phyloP scores from a whole-genome alignment of 768 basidiomycete species.

The Vishniacozyma victoriae region DNA sequence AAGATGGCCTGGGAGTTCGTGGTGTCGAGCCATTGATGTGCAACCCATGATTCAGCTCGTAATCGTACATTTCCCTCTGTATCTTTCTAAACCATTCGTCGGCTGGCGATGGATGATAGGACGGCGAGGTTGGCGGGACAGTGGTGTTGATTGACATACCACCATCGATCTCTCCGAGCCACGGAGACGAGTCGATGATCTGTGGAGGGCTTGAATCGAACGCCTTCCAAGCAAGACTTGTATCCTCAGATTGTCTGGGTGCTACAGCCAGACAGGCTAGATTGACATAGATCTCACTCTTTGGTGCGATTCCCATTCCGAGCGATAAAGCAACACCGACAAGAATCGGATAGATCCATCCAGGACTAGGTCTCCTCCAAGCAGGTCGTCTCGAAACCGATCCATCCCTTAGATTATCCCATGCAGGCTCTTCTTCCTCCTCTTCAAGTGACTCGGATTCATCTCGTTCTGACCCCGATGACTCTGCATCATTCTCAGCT shows the following conservation, averaged over 20 bases:
- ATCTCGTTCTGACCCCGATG: too few species aligned
- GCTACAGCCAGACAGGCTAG: slow-evolving; percentile 45
- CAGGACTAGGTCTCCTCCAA: slow-evolving; percentile 31
- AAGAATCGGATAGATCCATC: slow-evolving; percentile 40
- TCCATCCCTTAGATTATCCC: slow-evolving; percentile 19
- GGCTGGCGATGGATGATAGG: slow-evolving; percentile 14
- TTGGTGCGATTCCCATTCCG: slow-evolving; percentile 42
- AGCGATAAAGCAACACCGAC: slow-evolving; percentile 29
- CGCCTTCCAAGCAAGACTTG: background rate
- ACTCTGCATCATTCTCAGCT: slow-evolving; percentile 1
- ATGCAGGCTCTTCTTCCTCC: slow-evolving; percentile 9
- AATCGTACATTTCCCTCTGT: slow-evolving; percentile 35
- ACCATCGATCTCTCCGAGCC: too few species aligned
- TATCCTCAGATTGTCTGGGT: slow-evolving; percentile 15
- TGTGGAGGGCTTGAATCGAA: too few species aligned
- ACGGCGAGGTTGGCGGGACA: background rate
- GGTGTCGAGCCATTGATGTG: background rate
- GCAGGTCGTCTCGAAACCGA: slow-evolving; percentile 23
- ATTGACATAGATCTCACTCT: slow-evolving; percentile 40
- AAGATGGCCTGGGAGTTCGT: background rate
- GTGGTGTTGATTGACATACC: background rate
- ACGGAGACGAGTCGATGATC: too few species aligned
- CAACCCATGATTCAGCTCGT: slow-evolving; percentile 4
- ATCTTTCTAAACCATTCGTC: slow-evolving; percentile 36
- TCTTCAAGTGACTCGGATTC: slow-evolving; percentile 3